Conservation (phyloP, 306 rosid genomes). For the Lagenaria siceraria region DNA sequence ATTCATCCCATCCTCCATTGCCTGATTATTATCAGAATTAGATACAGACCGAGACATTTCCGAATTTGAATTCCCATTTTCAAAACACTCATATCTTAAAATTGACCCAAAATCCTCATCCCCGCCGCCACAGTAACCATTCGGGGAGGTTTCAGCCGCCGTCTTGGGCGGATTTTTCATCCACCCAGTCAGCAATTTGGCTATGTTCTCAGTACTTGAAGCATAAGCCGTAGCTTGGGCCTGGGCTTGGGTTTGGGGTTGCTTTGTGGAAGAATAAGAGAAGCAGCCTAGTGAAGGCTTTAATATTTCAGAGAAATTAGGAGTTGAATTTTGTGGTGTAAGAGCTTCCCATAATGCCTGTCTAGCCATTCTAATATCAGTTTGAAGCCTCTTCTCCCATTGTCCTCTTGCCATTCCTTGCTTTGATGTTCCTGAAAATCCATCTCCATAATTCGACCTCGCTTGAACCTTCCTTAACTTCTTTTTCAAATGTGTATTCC, state of each 20-base stretch:
- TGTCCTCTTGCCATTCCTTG: conserved; percentile 43
- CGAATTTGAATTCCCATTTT: no score
- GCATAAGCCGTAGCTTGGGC: conserved; percentile 20
- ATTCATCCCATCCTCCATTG: conserved; percentile 27
- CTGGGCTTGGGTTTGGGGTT: background rate
- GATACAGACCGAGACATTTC: no score
- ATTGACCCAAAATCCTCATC: conserved; percentile 29
- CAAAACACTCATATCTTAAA: conserved; percentile 14
- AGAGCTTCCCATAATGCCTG: conserved; percentile 49
- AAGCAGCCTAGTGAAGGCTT: background rate
- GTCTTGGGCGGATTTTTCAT: conserved; percentile 26
- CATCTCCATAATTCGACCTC: conserved; percentile 5
- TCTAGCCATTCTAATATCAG: conserved; percentile 47
- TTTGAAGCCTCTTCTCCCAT: conserved; percentile 73
- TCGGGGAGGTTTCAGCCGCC: background rate
- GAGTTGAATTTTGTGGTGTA: conserved; percentile 23
- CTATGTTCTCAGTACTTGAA: conserved; percentile 44
- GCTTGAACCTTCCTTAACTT: conserved; percentile 40
- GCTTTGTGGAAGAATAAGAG: background rate
- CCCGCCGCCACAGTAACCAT: conserved; percentile 5
- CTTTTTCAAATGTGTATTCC: conserved; percentile 66
- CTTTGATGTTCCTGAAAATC: background rate
- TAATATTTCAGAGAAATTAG: background rate
- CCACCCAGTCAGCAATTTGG: conserved; percentile 37
- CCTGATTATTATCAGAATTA: background rate